Evolutionary conservation across 441 rosid genomes (phyloP).

Genomic region (Metrosideros polymorpha): DNA sequence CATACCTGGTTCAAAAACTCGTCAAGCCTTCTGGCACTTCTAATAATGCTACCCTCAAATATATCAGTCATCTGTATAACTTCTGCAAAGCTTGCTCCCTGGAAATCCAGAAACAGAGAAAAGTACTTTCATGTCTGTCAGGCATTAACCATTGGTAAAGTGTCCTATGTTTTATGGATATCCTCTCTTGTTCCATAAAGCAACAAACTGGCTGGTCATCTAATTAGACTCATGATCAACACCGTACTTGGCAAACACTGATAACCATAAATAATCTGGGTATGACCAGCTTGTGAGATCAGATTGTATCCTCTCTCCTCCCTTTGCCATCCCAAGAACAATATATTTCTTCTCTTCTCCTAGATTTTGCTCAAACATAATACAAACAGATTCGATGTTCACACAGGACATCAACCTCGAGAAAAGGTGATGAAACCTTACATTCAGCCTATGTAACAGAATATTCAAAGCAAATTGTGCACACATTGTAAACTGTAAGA

Average conservation of each 20-base stretch:
- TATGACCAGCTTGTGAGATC: not conserved
- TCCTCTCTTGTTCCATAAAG: not conserved
- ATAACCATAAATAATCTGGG: not conserved
- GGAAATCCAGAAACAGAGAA: not conserved
- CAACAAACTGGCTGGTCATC: not conserved
- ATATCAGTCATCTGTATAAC: slow-evolving; percentile 94
- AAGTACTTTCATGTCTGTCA: not conserved
- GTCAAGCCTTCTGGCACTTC: slow-evolving; percentile 90
- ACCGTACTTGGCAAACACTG: not conserved
- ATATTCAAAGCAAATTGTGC: not conserved
- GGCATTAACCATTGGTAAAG: not conserved
- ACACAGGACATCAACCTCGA: accelerated
- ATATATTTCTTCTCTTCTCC: not conserved
- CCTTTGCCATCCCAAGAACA: not conserved
- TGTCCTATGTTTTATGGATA: not conserved
- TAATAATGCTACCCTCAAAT: slow-evolving; percentile 91
- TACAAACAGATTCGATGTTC: not conserved
- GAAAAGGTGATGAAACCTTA: not conserved
- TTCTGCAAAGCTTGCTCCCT: slow-evolving; percentile 92
- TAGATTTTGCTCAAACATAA: not conserved
- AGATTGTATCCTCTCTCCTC: not conserved
- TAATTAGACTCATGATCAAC: not conserved
- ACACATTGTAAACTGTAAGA: not conserved
- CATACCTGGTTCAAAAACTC: slow-evolving; percentile 96
- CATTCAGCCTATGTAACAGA: not conserved